Conservation (phyloP, 192 early-diverging fungal genomes). For the Podila epigama region DNA sequence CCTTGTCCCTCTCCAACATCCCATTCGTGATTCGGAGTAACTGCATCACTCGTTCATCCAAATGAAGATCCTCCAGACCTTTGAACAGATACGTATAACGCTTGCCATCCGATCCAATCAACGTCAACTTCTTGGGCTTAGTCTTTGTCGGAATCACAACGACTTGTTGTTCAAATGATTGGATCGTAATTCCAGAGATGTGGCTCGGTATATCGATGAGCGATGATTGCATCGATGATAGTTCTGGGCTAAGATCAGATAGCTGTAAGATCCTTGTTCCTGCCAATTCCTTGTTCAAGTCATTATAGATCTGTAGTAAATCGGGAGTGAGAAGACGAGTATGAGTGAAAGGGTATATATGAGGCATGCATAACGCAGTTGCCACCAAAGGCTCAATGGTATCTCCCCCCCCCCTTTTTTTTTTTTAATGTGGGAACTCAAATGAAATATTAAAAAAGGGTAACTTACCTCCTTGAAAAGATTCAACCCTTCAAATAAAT, state of each 20-base stretch:
- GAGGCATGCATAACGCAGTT: no score
- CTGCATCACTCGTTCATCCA: conserved; percentile 94
- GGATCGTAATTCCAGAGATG: conserved; percentile 48
- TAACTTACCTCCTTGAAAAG: conserved; percentile 63
- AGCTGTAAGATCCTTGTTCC: conserved; percentile 63
- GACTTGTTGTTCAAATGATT: conserved; percentile 59
- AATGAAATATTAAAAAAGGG: background rate
- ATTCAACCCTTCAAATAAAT: conserved; percentile 61
- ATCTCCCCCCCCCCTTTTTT: no score
- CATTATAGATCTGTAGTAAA: conserved; percentile 58
- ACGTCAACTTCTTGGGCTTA: conserved; percentile 84
- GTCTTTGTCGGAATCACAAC: conserved; percentile 85
- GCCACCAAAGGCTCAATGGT: no score
- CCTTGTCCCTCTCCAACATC: conserved; percentile 64
- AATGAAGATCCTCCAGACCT: conserved; percentile 90
- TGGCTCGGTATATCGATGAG: conserved; percentile 60
- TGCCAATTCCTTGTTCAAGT: conserved; percentile 63
- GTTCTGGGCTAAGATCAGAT: conserved; percentile 64
- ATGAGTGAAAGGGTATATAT: no score
- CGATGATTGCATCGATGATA: conserved; percentile 55
- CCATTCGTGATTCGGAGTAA: conserved; percentile 68
- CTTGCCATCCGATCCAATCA: conserved; percentile 65
- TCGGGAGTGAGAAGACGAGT: no score
- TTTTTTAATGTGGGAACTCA: no score
- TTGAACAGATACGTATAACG: conserved; percentile 85